phyloP scores from a whole-genome alignment of 148 eudicot genomes.

The Tetragonia tetragonoides region DNA sequence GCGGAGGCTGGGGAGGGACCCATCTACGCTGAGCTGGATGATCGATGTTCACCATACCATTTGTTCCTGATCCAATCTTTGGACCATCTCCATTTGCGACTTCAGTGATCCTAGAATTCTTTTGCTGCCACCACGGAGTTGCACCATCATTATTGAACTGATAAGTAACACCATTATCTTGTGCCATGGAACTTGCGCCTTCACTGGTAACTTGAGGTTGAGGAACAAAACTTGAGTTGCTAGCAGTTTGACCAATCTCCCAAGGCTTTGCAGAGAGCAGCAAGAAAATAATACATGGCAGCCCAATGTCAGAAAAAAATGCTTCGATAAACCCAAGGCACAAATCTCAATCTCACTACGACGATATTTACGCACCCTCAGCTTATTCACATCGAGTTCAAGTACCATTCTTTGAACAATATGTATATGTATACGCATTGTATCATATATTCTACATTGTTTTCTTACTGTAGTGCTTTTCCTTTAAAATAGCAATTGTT shows the following conservation, averaged over 20 bases:
- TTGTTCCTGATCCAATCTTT: constrained; percentile 21
- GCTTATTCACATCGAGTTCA: not conserved
- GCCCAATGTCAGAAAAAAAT: not conserved
- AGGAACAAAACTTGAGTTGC: constrained; percentile 26
- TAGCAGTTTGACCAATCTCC: constrained; percentile 51
- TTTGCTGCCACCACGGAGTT: constrained; percentile 66
- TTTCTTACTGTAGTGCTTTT: not conserved
- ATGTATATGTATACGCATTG: not conserved
- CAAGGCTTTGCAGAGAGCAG: constrained; percentile 58
- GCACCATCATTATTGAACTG: constrained; percentile 46
- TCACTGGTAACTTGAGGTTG: constrained; percentile 28
- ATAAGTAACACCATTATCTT: constrained; percentile 37
- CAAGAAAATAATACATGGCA: not conserved
- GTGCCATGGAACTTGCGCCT: constrained; percentile 28
- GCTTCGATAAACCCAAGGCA: not conserved
- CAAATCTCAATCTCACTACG: not conserved
- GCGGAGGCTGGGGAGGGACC: constrained; percentile 77
- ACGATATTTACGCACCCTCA: not conserved
- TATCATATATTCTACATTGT: too few relatives aligned
- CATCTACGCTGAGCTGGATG: constrained; percentile 61
- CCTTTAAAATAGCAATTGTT: not conserved
- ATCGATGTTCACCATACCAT: constrained; percentile 18
- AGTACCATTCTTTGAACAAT: too few relatives aligned
- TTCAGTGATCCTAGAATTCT: constrained; percentile 54
- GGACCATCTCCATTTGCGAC: constrained; percentile 39